Percentiles rank a stretch among this genome's conserved stretches.
These are phyloP conservation scores for Penicillium coprophilum DNA, from an alignment of 495 filamentous ascomycete genomes.

Conservation along the genomic window DNA sequence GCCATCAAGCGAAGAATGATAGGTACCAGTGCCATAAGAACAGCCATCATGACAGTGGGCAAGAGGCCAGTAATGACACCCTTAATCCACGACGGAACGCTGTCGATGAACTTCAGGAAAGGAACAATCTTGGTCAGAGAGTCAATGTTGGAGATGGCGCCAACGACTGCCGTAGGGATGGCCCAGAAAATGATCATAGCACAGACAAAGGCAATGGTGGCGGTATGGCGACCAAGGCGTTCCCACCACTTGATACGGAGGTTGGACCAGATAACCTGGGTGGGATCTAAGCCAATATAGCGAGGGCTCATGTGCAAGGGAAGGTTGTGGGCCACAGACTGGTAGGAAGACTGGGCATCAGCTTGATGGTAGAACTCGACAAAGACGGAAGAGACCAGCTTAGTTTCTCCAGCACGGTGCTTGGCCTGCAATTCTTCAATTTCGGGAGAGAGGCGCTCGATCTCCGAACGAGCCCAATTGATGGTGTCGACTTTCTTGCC, in stretches of 20 bases:
- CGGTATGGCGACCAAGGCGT: conserved; percentile 67
- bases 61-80: conserved; percentile 86
- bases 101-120: conserved; percentile 71
- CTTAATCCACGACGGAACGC: conserved; percentile 67
- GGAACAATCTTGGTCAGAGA: conserved; percentile 58
- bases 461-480: conserved; percentile 83
- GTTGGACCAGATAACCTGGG: conserved; percentile 87
- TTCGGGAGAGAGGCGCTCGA: conserved; percentile 76
- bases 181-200: conserved; percentile 90
- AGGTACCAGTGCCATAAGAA: conserved; percentile 88
- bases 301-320: conserved; percentile 91
- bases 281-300: conserved; percentile 80
- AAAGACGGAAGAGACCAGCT: conserved; percentile 62
- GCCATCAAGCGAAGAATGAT: conserved; percentile 80
- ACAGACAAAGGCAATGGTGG: conserved; percentile 66
- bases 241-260: conserved; percentile 89
- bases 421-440: conserved; percentile 73
- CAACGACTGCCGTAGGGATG: conserved; percentile 85
- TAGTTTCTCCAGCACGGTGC: conserved; percentile 68
- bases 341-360: conserved; percentile 83
- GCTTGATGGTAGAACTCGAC: conserved; percentile 81
- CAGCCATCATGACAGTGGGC: conserved; percentile 72
- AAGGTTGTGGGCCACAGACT: conserved; percentile 80
- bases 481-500: conserved; percentile 85
- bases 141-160: conserved; percentile 81